Evolutionary conservation across 2,329 filamentous ascomycete species (phyloP).

Genomic region (Xylariales sp.): DNA sequence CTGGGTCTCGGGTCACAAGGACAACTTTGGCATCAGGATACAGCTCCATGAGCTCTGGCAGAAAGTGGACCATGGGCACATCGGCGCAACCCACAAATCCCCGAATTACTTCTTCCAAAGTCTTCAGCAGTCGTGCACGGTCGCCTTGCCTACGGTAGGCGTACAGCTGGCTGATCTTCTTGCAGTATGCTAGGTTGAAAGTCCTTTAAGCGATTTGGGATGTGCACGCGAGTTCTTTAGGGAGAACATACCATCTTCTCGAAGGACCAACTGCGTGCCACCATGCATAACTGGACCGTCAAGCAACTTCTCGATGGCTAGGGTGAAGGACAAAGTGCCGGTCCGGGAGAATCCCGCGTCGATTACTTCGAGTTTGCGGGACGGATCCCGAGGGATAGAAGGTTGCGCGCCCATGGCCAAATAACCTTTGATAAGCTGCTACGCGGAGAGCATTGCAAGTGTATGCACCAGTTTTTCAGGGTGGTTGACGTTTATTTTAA

Average conservation of each 20-base stretch:
- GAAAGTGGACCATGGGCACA: slow-evolving; percentile 32
- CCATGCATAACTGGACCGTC: slow-evolving; percentile 44
- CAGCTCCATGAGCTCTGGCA: no score
- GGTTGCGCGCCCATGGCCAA: slow-evolving; percentile 3
- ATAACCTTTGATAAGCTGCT: no score
- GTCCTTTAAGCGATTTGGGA: background rate
- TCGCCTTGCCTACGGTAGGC: slow-evolving; percentile 18
- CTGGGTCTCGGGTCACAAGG: no score
- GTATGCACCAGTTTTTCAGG: no score
- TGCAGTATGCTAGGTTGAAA: slow-evolving; percentile 7
- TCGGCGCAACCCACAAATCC: slow-evolving; percentile 43
- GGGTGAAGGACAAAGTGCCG: slow-evolving; percentile 42
- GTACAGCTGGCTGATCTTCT: slow-evolving; percentile 21
- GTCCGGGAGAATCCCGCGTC: slow-evolving; percentile 38
- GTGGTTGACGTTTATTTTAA: no score
- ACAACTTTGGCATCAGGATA: no score
- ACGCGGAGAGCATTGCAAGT: no score
- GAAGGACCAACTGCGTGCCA: slow-evolving; percentile 31
- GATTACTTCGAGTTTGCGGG: slow-evolving; percentile 30
- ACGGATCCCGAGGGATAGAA: slow-evolving; percentile 2
- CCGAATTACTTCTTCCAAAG: slow-evolving; percentile 28
- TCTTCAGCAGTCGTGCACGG: slow-evolving; percentile 19
- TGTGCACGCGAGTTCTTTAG: background rate
- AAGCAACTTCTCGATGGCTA: slow-evolving; percentile 40
- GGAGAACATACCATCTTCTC: slow-evolving; percentile 23